These are phyloP conservation scores for Henckelia pumila DNA, from an alignment of 257 asterid genomes.

Conservation along the genomic window DNA sequence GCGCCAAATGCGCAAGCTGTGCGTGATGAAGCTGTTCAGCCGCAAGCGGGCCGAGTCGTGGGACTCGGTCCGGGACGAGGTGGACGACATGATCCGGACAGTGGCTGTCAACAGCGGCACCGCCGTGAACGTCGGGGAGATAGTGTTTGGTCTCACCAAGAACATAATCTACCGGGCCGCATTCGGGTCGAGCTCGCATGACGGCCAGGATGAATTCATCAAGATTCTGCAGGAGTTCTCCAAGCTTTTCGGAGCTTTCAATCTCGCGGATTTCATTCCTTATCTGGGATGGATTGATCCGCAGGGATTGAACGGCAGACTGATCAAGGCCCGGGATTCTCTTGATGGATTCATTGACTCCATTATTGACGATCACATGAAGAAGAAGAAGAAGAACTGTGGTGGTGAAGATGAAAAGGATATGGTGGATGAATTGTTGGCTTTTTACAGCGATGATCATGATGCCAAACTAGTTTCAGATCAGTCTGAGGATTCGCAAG, in stretches of 20 bases:
- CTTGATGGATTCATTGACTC: slow-evolving; percentile 78
- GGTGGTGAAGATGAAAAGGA: slow-evolving; percentile 39
- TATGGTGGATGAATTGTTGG: slow-evolving; percentile 91
- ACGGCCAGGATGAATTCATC: slow-evolving; percentile 70
- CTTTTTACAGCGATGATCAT: slow-evolving; percentile 62
- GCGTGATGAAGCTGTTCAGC: slow-evolving; percentile 87
- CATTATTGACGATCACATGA: slow-evolving; percentile 70
- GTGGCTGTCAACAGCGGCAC: slow-evolving; percentile 41
- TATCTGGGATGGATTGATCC: slow-evolving; percentile 67
- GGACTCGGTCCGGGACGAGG: slow-evolving; percentile 90
- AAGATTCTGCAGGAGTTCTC: slow-evolving; percentile 75
- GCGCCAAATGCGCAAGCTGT: slow-evolving; percentile 92
- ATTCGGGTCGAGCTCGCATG: slow-evolving; percentile 64
- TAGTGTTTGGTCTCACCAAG: slow-evolving; percentile 70
- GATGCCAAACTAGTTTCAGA: slow-evolving; percentile 36
- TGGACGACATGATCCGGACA: slow-evolving; percentile 44
- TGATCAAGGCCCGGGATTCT: slow-evolving; percentile 51
- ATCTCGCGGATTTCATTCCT: slow-evolving; percentile 74
- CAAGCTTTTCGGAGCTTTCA: slow-evolving; percentile 74
- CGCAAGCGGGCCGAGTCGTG: slow-evolving; percentile 88
- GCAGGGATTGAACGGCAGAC: slow-evolving; percentile 49
- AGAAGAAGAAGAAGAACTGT: slow-evolving; percentile 32
- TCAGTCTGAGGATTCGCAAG: slow-evolving; percentile 71
- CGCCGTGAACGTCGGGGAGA: slow-evolving; percentile 65
- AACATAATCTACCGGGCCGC: slow-evolving; percentile 78